These are phyloP conservation scores for Speleostelium caveatum DNA, from an alignment of 78 protist species.

Conservation along the genomic window DNA sequence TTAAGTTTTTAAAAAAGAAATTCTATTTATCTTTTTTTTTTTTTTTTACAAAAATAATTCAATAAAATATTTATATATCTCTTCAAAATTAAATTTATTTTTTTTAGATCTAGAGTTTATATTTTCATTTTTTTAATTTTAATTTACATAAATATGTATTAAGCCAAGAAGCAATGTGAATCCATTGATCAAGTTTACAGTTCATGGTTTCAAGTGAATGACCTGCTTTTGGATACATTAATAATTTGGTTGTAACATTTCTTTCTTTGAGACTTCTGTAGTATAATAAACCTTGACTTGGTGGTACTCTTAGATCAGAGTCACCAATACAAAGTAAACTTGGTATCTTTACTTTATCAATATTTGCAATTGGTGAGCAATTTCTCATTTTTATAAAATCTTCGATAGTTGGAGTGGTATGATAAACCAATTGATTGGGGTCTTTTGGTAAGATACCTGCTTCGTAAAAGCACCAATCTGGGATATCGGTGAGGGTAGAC, in stretches of 20 bases:
- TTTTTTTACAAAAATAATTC: too few species aligned
- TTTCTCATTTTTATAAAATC: constrained; percentile 37
- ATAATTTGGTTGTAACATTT: constrained; percentile 15
- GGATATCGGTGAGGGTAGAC: constrained; percentile 56
- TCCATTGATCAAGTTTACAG: constrained; percentile 25
- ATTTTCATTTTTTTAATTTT: too few species aligned
- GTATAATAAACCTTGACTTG: constrained; percentile 37
- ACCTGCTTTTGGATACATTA: constrained; percentile 32
- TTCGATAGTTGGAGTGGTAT: constrained; percentile 20
- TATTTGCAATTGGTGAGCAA: constrained; percentile 35
- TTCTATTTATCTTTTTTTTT: too few species aligned
- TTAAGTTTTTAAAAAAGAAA: neutral
- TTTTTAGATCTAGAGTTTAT: neutral
- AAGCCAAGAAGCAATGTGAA: constrained; percentile 26
- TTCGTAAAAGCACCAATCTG: constrained; percentile 66
- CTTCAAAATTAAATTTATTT: neutral
- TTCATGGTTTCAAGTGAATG: constrained; percentile 45
- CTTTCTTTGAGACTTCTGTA: constrained; percentile 31
- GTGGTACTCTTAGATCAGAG: constrained; percentile 26
- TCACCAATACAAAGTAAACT: constrained; percentile 29
- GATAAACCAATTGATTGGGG: neutral
- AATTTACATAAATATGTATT: neutral
- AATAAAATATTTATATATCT: too few species aligned
- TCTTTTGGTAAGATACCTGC: constrained; percentile 8
- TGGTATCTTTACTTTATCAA: constrained; percentile 32